Base-by-base conservation (phyloP, 768 basidiomycete species). In the Leccinum olivaceopallidum region DNA sequence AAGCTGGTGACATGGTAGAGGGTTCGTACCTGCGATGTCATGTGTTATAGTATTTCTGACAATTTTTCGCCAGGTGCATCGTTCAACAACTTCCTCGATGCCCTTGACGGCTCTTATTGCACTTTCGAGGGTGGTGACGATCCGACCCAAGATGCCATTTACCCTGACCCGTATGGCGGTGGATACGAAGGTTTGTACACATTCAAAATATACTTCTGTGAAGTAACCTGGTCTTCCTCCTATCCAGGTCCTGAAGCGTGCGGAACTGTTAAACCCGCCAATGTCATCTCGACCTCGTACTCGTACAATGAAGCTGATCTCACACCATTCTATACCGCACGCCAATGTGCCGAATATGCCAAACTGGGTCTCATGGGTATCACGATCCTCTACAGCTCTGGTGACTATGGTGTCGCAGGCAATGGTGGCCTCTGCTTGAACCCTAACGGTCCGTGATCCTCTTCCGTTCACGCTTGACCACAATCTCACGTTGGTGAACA, bases 331-430 rank as follows among this genome's bases (percentile, higher is more conserved):
- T 80, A 79, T 60, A 70, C 76, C 24, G 65, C 63, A 39, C 76
- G 80, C 36, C 79, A 80, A 56, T 81, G 80, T 64, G 62, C 70
- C 5, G 81, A 82, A 62, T 82, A 81, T 59, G 81, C 71, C 30
- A 82, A 82, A 61, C 70, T 79, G 13, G 79, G 79, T 28, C 61
- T 79, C 24, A 66, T 79, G 67, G 79, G 80, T 53, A 50, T 68
- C 16, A 78, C 80, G 4, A 55, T 82, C 26, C 64, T 82, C 37
- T 83, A 78, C 60, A 72, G 75, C 32, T 79, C 80, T 7, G 81
- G 81, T 22, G 80, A 82, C 59, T 67, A 67, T 32, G 80, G 80
- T 54, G 81, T 81, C n/a, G 79, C 76, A 1, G 79, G 79, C 1
- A 60, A 62, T 36, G 63, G 52, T 6, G 69, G 63, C 22, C 12